Base-by-base conservation (phyloP, 192 early-diverging fungal species). In the Funneliformis mosseae region DNA sequence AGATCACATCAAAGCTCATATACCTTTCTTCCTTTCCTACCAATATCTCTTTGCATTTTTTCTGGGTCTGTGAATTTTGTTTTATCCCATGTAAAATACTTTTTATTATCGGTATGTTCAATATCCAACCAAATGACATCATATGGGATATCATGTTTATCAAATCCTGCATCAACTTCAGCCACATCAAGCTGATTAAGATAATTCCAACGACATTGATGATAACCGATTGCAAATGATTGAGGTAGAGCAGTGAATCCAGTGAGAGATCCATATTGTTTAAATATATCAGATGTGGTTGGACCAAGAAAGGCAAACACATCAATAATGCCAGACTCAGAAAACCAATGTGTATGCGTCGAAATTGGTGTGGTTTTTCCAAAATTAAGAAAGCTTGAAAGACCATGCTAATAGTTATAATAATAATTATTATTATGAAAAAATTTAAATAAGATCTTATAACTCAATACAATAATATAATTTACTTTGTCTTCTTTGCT, bases 101-200 rank as follows among this genome's bases (percentile, higher is more conserved):
- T 88, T 90, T 99, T 99, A 55, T 93, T 94, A 84, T 99, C 95
- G n/a, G 97, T 99, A 81, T 99, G 96, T 82, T 99, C 98, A 86
- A 99, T 99, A 86, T 99, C 98, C 71, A 99, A 86, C 98, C 98
- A 99, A 45, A 99, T 89, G 1, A 99, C 97, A 88, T 99, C 98
- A 82, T 96, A 96, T 8, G 98, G 97, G 72, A 99, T 97, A 46
- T 93, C 93, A 82, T 95, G 81, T 77, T 91, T 87, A 81, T 99
- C 97, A 88, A 99, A 96, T 63, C 93, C 91, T 23, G 86, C 89
- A 84, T 96, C 94, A 0, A 98, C 95, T 39, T 91, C 91, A 12
- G 88, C 74, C 6, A 98, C 97, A 85, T 99, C 98, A 38, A 89
- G 88, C 77, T 97, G 92, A 76, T 94, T 94, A 74, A 94, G 90